phyloP scores from a whole-genome alignment of 306 rosid genomes.

The Vigna unguiculata region DNA sequence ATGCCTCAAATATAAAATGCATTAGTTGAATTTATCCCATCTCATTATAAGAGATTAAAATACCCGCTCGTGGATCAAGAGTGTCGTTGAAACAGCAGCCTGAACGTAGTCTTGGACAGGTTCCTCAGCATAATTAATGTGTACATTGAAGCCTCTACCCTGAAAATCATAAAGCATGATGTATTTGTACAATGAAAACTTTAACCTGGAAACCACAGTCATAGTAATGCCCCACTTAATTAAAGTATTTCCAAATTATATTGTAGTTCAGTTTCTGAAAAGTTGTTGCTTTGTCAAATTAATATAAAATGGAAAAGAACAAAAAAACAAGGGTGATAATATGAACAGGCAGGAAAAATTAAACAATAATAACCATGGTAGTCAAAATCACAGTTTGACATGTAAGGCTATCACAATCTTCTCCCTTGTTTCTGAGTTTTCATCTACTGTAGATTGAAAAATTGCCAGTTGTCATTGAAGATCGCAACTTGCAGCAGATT shows the following conservation, averaged over 20 bases:
- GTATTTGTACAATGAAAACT: conserved; percentile 59
- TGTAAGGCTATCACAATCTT: too few species aligned
- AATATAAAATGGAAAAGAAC: conserved; percentile 5
- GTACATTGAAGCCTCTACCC: conserved; percentile 95
- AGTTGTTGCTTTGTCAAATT: not conserved
- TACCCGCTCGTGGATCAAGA: conserved; percentile 84
- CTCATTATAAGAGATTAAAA: conserved; percentile 8
- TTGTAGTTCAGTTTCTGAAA: conserved; percentile 9
- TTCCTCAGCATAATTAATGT: conserved; percentile 83
- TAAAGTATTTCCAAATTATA: conserved; percentile 16
- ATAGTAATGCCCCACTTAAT: conserved; percentile 26
- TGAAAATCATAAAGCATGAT: conserved; percentile 50
- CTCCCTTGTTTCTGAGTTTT: too few species aligned
- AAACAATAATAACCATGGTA: not conserved
- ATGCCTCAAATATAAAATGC: conserved; percentile 33
- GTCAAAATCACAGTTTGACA: too few species aligned
- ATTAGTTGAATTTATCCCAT: conserved; percentile 3
- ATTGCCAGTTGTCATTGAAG: too few species aligned
- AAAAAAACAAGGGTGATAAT: conserved; percentile 3
- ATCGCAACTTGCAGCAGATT: too few species aligned
- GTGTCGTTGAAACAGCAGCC: conserved; percentile 79
- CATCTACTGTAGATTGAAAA: too few species aligned
- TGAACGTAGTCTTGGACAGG: conserved; percentile 84
- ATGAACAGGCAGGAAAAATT: not conserved
- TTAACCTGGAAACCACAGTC: conserved; percentile 61